Base-by-base conservation (phyloP, 2,329 filamentous ascomycete species). In the Eurotiales sp. region DNA sequence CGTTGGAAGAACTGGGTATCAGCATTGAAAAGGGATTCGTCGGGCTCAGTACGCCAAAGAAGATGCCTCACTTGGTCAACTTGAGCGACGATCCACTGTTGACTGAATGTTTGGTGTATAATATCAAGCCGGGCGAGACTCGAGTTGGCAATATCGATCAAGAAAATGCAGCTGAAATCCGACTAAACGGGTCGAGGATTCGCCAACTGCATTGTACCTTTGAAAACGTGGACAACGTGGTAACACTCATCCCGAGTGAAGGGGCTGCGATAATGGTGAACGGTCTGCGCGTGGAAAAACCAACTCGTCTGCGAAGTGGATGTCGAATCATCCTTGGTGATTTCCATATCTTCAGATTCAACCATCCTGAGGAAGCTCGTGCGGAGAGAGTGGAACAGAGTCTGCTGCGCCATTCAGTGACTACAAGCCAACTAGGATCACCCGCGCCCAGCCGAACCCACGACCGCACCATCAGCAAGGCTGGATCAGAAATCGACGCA, bases 261-360 rank as follows among this genome's bases (percentile, higher is more conserved):
- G 90, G 89, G n/a, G 93, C 93, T 1, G 90, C 91, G 10, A 89
- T 99, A 52, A 99, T 99, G 93, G 90, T 99, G 47, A 99, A 99
- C 63, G 93, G 93, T 52, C 82, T 92, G 58, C 87, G 91, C 15
- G 88, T 97, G 49, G 84, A 90, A 49, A 90, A 91, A 62, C 85
- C 91, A 1, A 90, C 86, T 58, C 83, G 90, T 58, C 77, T 99
- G 39, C 86, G 91, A 64, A 96, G 91, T 62, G 93, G 93, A 5
- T 96, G 91, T 67, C 87, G 93, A 55, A 88, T 99, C 49, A 99
- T 99, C 56, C 77, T 99, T 8, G 93, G 93, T 36, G 93, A 99
- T 69, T 99, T 99, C 61, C 93, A 99, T 68, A 99, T 99, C 55
- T 97, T 99, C 73, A 81, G 93, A 51, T 99, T 99, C 76, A 99